Evolutionary conservation across 768 basidiomycete species (phyloP).

Genomic region (Phlebiopsis gigantea): DNA sequence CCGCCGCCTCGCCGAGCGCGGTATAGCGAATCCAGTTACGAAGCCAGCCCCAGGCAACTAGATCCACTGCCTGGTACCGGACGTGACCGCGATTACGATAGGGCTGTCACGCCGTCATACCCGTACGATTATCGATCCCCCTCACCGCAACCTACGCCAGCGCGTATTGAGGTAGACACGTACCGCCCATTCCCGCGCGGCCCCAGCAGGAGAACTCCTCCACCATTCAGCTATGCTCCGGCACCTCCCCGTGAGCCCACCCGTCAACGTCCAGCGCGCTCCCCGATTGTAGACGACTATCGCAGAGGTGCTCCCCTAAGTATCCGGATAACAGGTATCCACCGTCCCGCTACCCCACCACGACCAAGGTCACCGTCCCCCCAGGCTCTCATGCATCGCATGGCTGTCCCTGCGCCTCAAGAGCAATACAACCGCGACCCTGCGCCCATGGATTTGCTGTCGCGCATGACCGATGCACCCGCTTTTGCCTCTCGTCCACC

Average conservation of each 20-base stretch:
- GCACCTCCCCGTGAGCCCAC: no score
- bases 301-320: no score
- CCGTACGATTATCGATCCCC: no score
- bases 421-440: no score
- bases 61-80: background rate
- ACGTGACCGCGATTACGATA: background rate
- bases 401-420: no score
- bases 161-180: background rate
- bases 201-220: background rate
- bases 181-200: background rate
- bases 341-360: background rate
- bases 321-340: no score
- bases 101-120: background rate
- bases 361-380: background rate
- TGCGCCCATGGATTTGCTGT: background rate
- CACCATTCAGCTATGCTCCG: no score
- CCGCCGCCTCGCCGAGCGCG: background rate
- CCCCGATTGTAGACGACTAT: no score
- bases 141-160: background rate
- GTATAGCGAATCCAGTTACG: background rate
- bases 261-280: no score
- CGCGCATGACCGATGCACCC: conserved; percentile 5
- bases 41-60: background rate
- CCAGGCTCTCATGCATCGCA: background rate
- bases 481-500: background rate